These are phyloP conservation scores for Podospora bellae-mahoneyi DNA, from an alignment of 495 filamentous ascomycete species.

Conservation along the genomic window DNA sequence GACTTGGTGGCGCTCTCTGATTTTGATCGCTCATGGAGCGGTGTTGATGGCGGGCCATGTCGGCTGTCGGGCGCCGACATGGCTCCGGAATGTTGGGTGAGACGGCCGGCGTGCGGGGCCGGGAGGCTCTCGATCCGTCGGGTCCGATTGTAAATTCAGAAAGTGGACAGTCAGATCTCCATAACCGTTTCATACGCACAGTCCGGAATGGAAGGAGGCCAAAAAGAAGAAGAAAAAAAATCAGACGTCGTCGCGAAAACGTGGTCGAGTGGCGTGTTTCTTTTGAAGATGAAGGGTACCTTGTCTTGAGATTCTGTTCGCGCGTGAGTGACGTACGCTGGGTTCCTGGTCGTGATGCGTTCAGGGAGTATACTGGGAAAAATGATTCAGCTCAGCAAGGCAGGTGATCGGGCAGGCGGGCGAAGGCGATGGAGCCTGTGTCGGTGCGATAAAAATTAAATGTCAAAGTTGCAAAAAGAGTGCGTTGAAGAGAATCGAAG, in stretches of 20 bases:
- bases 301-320: neutral
- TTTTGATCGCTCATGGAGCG: slow-evolving; percentile 55
- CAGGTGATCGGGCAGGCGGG: neutral
- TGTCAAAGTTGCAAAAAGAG: slow-evolving; percentile 16
- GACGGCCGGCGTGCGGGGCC: slow-evolving; percentile 29
- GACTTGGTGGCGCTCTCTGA: slow-evolving; percentile 50
- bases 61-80: slow-evolving; percentile 38
- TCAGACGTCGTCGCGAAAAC: slow-evolving; percentile 14
- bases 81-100: slow-evolving; percentile 26
- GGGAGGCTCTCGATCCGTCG: slow-evolving; percentile 28
- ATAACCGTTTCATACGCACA: slow-evolving; percentile 33
- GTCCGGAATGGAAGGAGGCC: slow-evolving; percentile 20
- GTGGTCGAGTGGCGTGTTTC: neutral
- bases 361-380: slow-evolving; percentile 1
- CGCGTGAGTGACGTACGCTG: neutral
- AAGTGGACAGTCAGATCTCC: slow-evolving; percentile 32
- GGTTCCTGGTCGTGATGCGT: neutral
- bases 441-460: slow-evolving; percentile 14
- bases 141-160: slow-evolving; percentile 27
- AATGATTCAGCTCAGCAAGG: neutral
- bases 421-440: neutral
- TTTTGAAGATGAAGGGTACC: neutral
- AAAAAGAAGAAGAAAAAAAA: slow-evolving; percentile 24
- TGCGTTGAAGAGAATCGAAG: slow-evolving; percentile 12
- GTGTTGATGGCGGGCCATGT: slow-evolving; percentile 35